These are phyloP conservation scores for Pseudogymnoascus sp. DNA, from an alignment of 2,329 filamentous ascomycete genomes.

Conservation along the genomic window DNA sequence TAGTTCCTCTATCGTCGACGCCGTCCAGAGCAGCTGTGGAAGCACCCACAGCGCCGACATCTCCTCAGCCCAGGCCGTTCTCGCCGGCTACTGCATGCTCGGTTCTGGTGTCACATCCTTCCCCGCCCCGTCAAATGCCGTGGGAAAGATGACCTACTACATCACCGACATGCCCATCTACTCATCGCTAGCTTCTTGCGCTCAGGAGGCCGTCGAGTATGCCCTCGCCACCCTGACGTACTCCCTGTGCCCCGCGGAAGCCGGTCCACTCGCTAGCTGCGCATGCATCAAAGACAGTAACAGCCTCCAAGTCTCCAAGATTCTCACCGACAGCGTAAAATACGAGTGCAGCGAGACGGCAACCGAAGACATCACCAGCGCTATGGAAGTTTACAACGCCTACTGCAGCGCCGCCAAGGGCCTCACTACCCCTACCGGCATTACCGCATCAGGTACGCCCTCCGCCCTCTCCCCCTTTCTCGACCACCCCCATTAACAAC, in stretches of 20 bases:
- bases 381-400: conserved; percentile 35
- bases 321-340: conserved; percentile 37
- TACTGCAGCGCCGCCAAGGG: conserved; percentile 44
- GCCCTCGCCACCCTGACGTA: conserved; percentile 33
- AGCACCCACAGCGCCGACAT: conserved; percentile 39
- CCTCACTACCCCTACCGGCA: conserved; percentile 32
- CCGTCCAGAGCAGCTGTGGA: conserved; percentile 36
- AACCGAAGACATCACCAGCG: conserved; percentile 38
- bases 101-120: conserved; percentile 42
- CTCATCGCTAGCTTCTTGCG: conserved; percentile 37
- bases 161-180: conserved; percentile 43
- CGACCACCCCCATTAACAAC: background rate
- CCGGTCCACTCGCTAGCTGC: conserved; percentile 44
- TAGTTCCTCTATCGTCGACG: conserved; percentile 35
- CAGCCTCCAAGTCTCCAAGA: conserved; percentile 34
- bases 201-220: conserved; percentile 35
- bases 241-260: conserved; percentile 37
- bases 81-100: conserved; percentile 44
- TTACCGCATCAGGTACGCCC: conserved; percentile 32
- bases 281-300: conserved; percentile 43
- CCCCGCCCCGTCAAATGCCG: conserved; percentile 36
- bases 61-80: conserved; percentile 41
- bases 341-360: conserved; percentile 37
- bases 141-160: conserved; percentile 48
- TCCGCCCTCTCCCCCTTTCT: background rate